phyloP scores from a whole-genome alignment of 371 early-diverging fungal species.

The Syncephalastrum monosporum region DNA sequence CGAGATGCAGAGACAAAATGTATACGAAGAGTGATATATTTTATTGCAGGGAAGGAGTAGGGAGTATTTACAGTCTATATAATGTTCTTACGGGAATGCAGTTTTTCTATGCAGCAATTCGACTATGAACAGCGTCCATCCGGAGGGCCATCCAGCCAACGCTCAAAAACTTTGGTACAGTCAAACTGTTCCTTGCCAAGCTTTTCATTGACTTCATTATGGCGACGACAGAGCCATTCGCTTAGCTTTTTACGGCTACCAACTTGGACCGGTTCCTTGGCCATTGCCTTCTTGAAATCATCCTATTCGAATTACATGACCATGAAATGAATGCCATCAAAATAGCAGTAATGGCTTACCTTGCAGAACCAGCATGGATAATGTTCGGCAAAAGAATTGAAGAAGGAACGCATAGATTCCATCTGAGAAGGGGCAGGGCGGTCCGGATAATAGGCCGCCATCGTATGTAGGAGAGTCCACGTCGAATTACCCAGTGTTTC shows the following conservation, averaged over 20 bases:
- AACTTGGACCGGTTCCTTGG: constrained; percentile 82
- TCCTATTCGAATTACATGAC: constrained; percentile 25
- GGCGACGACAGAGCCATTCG: constrained; percentile 93
- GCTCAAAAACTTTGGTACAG: constrained; percentile 88
- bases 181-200: constrained; percentile 93
- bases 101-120: no score
- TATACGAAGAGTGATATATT: no score
- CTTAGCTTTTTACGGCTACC: constrained; percentile 68
- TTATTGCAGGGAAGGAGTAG: no score
- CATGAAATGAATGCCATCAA: not conserved
- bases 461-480: constrained; percentile 98
- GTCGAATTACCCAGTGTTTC: constrained; percentile 85
- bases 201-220: constrained; percentile 96
- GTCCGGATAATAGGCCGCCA: constrained; percentile 97
- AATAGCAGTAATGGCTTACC: constrained; percentile 9
- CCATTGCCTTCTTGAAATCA: constrained; percentile 77
- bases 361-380: constrained; percentile 97
- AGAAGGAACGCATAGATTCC: constrained; percentile 67
- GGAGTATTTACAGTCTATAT: no score
- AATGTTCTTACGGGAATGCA: no score
- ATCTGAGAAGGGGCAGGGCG: constrained; percentile 78
- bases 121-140: constrained; percentile 62
- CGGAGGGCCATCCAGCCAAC: constrained; percentile 88
- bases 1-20: no score
- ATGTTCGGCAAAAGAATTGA: constrained; percentile 78